Percentiles rank a stretch among this genome's conserved stretches.
Conservation (phyloP, 1,284 basidiomycete species). For the Cutaneotrichosporon sp. region DNA sequence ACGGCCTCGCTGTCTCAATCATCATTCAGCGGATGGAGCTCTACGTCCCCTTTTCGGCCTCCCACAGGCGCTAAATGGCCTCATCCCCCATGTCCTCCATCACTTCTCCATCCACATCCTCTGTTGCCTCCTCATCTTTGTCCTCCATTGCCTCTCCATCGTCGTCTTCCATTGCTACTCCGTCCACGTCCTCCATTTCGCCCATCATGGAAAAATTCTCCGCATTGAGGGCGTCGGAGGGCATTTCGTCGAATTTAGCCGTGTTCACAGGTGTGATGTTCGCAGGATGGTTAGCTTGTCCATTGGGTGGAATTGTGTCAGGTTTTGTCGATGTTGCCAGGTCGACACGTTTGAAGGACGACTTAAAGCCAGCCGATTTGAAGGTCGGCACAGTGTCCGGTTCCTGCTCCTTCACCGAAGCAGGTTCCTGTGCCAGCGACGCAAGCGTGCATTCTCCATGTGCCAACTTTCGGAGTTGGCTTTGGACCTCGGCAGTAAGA, state of each 20-base stretch:
- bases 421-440: background rate
- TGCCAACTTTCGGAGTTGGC: constrained; percentile 63
- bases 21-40: no score
- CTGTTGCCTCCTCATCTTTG: constrained; percentile 13
- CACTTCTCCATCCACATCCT: constrained; percentile 4
- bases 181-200: background rate
- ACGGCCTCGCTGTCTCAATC: no score
- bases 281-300: no score
- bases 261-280: no score
- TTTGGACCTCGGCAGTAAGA: constrained; percentile 75
- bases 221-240: constrained; percentile 52
- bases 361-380: constrained; percentile 64
- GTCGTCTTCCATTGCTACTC: background rate
- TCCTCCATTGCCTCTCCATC: constrained; percentile 8
- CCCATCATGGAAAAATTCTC: no score
- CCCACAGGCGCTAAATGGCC: constrained; percentile 28
- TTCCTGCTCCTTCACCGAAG: background rate
- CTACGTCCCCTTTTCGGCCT: no score
- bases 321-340: no score
- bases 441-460: constrained; percentile 54
- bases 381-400: constrained; percentile 50
- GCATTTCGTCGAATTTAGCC: constrained; percentile 50
- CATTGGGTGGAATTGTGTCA: no score
- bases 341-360: constrained; percentile 43
- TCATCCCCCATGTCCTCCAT: constrained; percentile 43